A percentile compares a stretch with the other conserved stretches of the same genome.
Evolutionary conservation across 495 filamentous ascomycete species (phyloP).

Genomic region (Rostrohypoxylon terebratum): DNA sequence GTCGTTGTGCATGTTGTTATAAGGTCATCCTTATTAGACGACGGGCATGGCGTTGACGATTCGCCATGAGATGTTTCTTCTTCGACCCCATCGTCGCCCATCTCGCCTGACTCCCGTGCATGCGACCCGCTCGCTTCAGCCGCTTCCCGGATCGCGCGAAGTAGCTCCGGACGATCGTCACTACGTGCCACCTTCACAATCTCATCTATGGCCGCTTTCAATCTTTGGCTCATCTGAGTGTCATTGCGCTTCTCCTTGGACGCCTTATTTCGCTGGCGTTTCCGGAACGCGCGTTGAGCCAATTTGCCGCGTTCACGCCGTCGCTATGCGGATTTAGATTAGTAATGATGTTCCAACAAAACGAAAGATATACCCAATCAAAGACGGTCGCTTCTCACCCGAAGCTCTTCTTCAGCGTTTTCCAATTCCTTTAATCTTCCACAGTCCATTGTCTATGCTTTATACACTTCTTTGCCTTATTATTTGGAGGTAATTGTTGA

Average conservation of each 20-base stretch:
- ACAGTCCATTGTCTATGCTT: constrained; percentile 12
- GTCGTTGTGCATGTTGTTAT: background rate
- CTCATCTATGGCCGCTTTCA: constrained; percentile 38
- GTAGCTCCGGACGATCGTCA: constrained; percentile 30
- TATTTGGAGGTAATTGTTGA: background rate
- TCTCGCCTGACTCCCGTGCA: background rate
- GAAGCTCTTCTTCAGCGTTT: constrained; percentile 28
- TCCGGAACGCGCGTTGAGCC: constrained; percentile 42
- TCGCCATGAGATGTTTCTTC: background rate
- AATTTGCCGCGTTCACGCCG: constrained; percentile 44
- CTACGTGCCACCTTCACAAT: constrained; percentile 21
- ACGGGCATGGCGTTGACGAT: background rate
- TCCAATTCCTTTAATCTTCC: constrained; percentile 29
- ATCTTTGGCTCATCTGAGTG: constrained; percentile 1
- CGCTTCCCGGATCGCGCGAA: constrained; percentile 33
- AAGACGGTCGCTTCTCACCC: constrained; percentile 11
- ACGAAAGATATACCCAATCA: background rate
- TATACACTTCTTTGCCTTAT: background rate
- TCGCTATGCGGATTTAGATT: constrained; percentile 25
- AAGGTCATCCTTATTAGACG: background rate
- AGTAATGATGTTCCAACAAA: constrained; percentile 5
- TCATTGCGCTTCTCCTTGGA: constrained; percentile 20
- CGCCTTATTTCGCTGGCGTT: constrained; percentile 26
- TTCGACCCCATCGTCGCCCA: background rate
- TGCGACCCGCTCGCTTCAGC: constrained; percentile 31